Base-by-base conservation (phyloP, 306 rosid genomes). In the Mimosa bimucronata region DNA sequence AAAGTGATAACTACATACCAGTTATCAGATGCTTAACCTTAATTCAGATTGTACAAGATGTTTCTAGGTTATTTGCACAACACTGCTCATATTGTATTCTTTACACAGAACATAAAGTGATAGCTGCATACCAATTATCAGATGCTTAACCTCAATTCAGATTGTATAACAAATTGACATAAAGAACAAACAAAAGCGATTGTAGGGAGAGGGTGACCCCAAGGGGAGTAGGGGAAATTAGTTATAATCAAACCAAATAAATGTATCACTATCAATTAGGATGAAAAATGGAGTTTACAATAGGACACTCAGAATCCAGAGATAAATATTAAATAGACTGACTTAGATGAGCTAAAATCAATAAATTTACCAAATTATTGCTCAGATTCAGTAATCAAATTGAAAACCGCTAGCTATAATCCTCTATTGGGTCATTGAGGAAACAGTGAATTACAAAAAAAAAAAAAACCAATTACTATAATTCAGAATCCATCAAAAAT, bases 11-110 rank as follows among this genome's bases (percentile, higher is more conserved):
- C n/a, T n/a, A n/a, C n/a, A n/a, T n/a, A n/a, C n/a, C n/a, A n/a
- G n/a, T n/a, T n/a, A n/a, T n/a, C n/a, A n/a, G n/a, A n/a, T n/a
- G n/a, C n/a, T n/a, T n/a, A n/a, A n/a, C n/a, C n/a, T n/a, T n/a
- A n/a, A n/a, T n/a, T n/a, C n/a, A n/a, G 99, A 91, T 74, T 89
- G 94, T 48, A 94, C 86, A 71, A 93, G 88, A 5, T 94, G 88
- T 42, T 85, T 91, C 38, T 97, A 92, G 75, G 98, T 95, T 86
- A 87, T 93, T 66, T 87, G 91, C 28, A 75, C 84, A 60, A 92
- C 78, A 76, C 87, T 80, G 74, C 85, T 92, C 98, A 95, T 91
- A 58, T 79, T 85, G 9, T 60, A 58, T 71, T 74, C 18, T 55
- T 38, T 44, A 53, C 21, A 82, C 48, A 2, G 16, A 82, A 38